Conservation (phyloP, 2,329 filamentous ascomycete genomes). For the Aureobasidium musti region DNA sequence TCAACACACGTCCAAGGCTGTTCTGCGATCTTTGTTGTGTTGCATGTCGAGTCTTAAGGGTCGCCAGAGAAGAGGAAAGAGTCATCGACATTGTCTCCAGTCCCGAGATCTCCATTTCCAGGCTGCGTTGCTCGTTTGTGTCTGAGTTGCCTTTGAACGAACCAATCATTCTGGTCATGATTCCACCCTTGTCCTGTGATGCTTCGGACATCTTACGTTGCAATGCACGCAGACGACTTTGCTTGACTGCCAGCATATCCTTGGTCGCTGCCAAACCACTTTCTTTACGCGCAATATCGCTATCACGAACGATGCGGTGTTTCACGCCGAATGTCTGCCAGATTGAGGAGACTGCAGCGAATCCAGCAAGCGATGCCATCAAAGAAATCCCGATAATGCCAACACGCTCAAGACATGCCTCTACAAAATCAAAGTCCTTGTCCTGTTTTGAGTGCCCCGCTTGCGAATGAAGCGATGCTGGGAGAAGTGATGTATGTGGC, state of each 20-base stretch:
- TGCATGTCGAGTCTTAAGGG: slow-evolving; percentile 64
- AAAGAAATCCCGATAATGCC: slow-evolving; percentile 82
- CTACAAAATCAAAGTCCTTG: slow-evolving; percentile 52
- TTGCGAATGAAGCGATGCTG: slow-evolving; percentile 44
- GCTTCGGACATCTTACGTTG: slow-evolving; percentile 62
- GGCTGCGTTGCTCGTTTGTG: slow-evolving; percentile 53
- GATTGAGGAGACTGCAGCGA: slow-evolving; percentile 81
- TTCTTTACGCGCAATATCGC: slow-evolving; percentile 74
- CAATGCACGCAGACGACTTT: slow-evolving; percentile 68
- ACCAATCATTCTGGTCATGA: slow-evolving; percentile 73
- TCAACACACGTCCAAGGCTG: slow-evolving; percentile 63
- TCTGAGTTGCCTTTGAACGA: slow-evolving; percentile 65
- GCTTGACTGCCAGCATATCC: slow-evolving; percentile 76
- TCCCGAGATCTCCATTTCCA: slow-evolving; percentile 76
- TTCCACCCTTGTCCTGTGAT: slow-evolving; percentile 50
- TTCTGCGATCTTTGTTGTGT: slow-evolving; percentile 69
- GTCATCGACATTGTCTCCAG: slow-evolving; percentile 77
- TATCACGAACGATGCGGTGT: slow-evolving; percentile 61
- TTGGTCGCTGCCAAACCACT: slow-evolving; percentile 75
- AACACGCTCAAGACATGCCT: slow-evolving; percentile 64
- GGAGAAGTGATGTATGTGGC: slow-evolving; percentile 42
- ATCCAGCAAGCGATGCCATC: slow-evolving; percentile 86
- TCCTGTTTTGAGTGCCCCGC: slow-evolving; percentile 33
- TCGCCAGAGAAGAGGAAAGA: slow-evolving; percentile 64
- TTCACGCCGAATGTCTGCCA: slow-evolving; percentile 79